Evolutionary conservation across 2,329 filamentous ascomycete genomes (phyloP).

Genomic region (Microsporum audouinii): DNA sequence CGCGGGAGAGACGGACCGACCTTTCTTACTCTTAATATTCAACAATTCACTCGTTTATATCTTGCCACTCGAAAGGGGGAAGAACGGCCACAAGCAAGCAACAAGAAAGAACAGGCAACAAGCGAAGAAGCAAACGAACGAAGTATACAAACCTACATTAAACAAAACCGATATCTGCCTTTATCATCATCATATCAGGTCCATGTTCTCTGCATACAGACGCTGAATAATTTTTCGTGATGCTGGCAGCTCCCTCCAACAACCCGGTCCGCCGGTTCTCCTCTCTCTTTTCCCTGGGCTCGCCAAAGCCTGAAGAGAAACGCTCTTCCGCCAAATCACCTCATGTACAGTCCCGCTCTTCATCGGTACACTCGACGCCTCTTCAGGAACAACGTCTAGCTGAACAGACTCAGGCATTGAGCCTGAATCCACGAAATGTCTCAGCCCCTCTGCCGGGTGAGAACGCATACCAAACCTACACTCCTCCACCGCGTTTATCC

Average conservation of each 20-base stretch:
- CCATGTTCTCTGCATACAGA: not conserved
- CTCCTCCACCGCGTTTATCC: slow-evolving; percentile 32
- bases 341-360: slow-evolving; percentile 19
- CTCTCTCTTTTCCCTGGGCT: slow-evolving; percentile 34
- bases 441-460: slow-evolving; percentile 16
- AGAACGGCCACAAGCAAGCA: not conserved
- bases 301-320: slow-evolving; percentile 22
- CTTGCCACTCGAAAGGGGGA: not conserved
- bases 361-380: slow-evolving; percentile 16
- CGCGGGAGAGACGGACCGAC: not conserved
- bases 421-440: slow-evolving; percentile 11
- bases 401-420: not conserved
- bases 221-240: not conserved
- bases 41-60: not conserved
- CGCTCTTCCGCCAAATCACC: slow-evolving; percentile 4
- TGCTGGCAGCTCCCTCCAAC: slow-evolving; percentile 31
- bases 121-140: not conserved
- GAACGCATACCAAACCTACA: slow-evolving; percentile 19
- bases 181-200: not conserved
- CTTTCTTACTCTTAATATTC: not conserved
- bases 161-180: too few species aligned
- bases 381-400: slow-evolving; percentile 15
- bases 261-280: slow-evolving; percentile 34
- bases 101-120: not conserved
- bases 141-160: not conserved